Evolutionary conservation across 2,329 filamentous ascomycete genomes (phyloP).

Genomic region (Dactylonectria macrodidyma): DNA sequence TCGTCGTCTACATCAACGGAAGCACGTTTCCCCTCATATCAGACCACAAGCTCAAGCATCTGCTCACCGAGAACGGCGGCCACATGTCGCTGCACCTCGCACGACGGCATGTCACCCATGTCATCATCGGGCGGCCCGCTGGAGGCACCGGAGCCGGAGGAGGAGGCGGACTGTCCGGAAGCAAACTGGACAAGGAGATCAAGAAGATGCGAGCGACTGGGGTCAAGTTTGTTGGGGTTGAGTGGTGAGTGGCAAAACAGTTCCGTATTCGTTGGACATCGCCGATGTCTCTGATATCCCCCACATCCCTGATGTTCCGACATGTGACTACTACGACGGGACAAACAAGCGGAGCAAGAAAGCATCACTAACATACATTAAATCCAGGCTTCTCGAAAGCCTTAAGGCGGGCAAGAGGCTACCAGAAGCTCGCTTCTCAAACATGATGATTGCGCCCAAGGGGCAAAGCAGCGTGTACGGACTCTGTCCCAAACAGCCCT

Average conservation of each 20-base stretch:
- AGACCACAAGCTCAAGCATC: slow-evolving; percentile 87
- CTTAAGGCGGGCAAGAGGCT: slow-evolving; percentile 82
- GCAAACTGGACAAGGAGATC: slow-evolving; percentile 88
- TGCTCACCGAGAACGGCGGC: slow-evolving; percentile 83
- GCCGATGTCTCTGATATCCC: neutral
- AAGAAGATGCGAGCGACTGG: slow-evolving; percentile 75
- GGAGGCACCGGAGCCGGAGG: slow-evolving; percentile 61
- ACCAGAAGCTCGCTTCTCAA: slow-evolving; percentile 80
- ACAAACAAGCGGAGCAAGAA: neutral
- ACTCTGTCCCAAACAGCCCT: slow-evolving; percentile 54
- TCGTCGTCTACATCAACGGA: slow-evolving; percentile 89
- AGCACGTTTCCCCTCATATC: slow-evolving; percentile 86
- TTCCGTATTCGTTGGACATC: neutral
- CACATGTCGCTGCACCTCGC: slow-evolving; percentile 79
- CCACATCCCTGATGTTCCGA: no score
- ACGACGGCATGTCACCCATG: slow-evolving; percentile 84
- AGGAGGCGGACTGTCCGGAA: slow-evolving; percentile 82
- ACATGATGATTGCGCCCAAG: slow-evolving; percentile 72
- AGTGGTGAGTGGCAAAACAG: slow-evolving; percentile 71
- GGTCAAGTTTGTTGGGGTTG: slow-evolving; percentile 84
- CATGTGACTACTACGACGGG: neutral
- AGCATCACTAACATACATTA: slow-evolving; percentile 8
- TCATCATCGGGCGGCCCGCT: slow-evolving; percentile 79
- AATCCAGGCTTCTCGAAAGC: slow-evolving; percentile 82
- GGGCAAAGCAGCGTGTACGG: slow-evolving; percentile 76